These are phyloP conservation scores for Calonectria pauciramosa DNA, from an alignment of 2,329 filamentous ascomycete species.

Conservation along the genomic window DNA sequence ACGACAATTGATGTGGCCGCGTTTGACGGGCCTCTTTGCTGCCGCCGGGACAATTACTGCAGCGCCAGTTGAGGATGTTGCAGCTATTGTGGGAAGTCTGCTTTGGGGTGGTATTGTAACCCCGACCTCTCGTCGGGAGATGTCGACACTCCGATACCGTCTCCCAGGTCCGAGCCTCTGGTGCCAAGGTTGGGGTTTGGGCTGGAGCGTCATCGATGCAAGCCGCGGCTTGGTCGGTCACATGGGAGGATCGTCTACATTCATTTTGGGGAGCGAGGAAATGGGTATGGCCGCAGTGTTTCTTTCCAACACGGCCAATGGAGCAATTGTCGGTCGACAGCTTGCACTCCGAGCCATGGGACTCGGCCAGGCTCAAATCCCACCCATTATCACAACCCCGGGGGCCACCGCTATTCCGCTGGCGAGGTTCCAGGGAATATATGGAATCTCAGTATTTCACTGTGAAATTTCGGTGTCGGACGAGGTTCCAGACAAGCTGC, in stretches of 20 bases:
- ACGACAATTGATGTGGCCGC: conserved; percentile 11
- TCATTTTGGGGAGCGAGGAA: conserved; percentile 1
- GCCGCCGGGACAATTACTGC: conserved; percentile 5
- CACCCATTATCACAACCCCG: neutral
- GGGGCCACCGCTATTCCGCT: neutral
- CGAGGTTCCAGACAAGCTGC: neutral
- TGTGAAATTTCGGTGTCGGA: neutral
- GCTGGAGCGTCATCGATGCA: conserved; percentile 10
- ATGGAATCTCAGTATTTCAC: neutral
- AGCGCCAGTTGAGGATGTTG: neutral
- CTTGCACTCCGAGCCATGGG: conserved; percentile 9
- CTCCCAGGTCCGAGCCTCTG: conserved; percentile 15
- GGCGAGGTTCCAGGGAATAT: neutral
- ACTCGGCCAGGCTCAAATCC: neutral
- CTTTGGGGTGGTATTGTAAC: neutral
- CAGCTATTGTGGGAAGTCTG: neutral
- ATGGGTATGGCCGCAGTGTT: conserved; percentile 5
- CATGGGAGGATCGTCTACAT: conserved; percentile 9
- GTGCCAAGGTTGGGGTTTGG: conserved; percentile 11
- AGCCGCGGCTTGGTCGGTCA: neutral
- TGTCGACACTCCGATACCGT: neutral
- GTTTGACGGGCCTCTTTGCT: neutral
- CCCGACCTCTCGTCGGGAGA: neutral
- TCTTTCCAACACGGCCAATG: conserved; percentile 15
- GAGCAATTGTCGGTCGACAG: neutral